phyloP scores from a whole-genome alignment of 352 stramenopile genomes.

The Elongisporangium prolatum region DNA sequence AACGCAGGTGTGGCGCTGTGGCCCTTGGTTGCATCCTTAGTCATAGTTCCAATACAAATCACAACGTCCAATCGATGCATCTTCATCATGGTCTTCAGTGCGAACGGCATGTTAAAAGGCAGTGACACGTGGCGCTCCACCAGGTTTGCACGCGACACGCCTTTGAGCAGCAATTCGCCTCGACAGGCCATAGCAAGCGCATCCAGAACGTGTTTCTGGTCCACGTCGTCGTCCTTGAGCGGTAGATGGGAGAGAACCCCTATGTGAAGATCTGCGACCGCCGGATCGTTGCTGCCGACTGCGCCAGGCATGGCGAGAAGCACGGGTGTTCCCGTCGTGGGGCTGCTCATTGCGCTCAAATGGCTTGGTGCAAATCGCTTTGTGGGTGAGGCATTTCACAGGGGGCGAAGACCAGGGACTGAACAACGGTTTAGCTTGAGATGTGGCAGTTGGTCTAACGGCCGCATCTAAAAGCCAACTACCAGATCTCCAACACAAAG shows the following conservation, averaged over 20 bases:
- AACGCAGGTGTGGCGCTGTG: constrained; percentile 7
- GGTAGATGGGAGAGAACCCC: constrained; percentile 19
- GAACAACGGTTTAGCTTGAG: neutral
- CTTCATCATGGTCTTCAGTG: constrained; percentile 15
- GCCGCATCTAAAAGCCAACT: neutral
- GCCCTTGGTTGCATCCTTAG: neutral
- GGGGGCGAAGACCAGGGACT: neutral
- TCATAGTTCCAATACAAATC: constrained; percentile 3
- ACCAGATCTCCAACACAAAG: neutral
- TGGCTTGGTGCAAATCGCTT: neutral
- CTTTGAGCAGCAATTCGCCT: constrained; percentile 24
- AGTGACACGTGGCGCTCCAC: constrained; percentile 23
- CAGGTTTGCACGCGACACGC: constrained; percentile 20
- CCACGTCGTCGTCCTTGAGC: constrained; percentile 17
- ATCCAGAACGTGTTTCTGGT: constrained; percentile 5
- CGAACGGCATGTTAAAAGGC: constrained; percentile 33
- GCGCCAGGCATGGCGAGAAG: neutral
- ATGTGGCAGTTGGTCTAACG: neutral
- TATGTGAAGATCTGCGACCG: constrained; percentile 12
- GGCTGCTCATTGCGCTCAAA: neutral
- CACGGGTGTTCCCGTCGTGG: neutral
- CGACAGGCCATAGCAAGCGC: constrained; percentile 22
- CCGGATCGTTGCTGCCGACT: neutral
- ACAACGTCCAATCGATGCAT: constrained; percentile 10
- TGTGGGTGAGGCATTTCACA: neutral